Evolutionary conservation across 805 yeast genomes (phyloP).

Genomic region (Pichia rugopelliculosa): DNA sequence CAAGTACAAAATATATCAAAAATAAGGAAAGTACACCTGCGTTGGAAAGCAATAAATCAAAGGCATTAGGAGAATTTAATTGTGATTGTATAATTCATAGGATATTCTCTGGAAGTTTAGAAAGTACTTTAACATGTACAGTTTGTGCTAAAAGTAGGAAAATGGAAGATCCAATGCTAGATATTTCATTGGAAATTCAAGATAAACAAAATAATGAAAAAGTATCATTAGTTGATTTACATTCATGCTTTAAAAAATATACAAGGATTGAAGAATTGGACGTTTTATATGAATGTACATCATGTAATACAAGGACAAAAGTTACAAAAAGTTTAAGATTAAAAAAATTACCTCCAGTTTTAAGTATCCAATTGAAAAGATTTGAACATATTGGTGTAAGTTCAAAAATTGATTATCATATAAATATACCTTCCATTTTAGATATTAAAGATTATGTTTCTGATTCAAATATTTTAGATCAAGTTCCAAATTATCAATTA

Average conservation of each 20-base stretch:
- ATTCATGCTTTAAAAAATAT: slow-evolving; percentile 66
- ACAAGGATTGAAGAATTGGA: slow-evolving; percentile 75
- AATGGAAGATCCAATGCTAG: slow-evolving; percentile 85
- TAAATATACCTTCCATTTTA: slow-evolving; percentile 64
- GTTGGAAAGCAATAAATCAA: no score
- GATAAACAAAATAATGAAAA: slow-evolving; percentile 24
- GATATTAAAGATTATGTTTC: slow-evolving; percentile 58
- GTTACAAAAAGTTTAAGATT: slow-evolving; percentile 71
- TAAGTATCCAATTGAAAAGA: slow-evolving; percentile 79
- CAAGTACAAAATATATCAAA: slow-evolving; percentile 14
- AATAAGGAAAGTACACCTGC: slow-evolving; percentile 16
- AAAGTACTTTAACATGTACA: slow-evolving; percentile 70
- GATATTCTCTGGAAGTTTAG: slow-evolving; percentile 75
- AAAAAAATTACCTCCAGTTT: slow-evolving; percentile 63
- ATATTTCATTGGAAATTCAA: slow-evolving; percentile 70
- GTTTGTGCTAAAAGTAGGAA: slow-evolving; percentile 57
- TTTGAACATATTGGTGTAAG: slow-evolving; percentile 57
- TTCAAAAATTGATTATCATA: slow-evolving; percentile 68
- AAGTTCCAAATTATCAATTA: slow-evolving; percentile 54
- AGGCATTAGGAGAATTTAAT: neutral
- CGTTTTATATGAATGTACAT: slow-evolving; percentile 59
- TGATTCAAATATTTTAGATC: slow-evolving; percentile 1
- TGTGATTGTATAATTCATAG: slow-evolving; percentile 81
- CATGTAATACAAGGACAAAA: slow-evolving; percentile 53
- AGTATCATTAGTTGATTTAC: slow-evolving; percentile 31